Conservation (phyloP, 2,329 filamentous ascomycete genomes). For the Venturiaceae sp. region DNA sequence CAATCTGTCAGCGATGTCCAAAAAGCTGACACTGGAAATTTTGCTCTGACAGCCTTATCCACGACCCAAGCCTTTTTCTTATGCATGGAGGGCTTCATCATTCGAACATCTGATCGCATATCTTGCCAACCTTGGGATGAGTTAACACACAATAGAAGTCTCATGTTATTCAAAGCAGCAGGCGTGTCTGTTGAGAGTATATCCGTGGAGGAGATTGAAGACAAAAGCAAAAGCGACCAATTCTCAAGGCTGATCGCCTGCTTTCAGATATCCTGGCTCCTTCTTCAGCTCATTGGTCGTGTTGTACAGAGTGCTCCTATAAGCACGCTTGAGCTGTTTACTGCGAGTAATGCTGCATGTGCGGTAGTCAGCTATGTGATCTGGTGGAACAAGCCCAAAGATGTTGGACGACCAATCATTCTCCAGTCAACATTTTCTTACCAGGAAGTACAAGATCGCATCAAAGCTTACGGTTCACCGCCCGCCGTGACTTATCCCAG, state of each 20-base stretch:
- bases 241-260: conserved; percentile 11
- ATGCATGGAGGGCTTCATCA: background rate
- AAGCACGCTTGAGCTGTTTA: conserved; percentile 51
- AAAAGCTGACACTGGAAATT: too few relatives aligned
- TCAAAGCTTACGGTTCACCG: too few relatives aligned
- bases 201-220: conserved; percentile 2
- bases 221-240: conserved; percentile 5
- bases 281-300: conserved; percentile 19
- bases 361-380: conserved; percentile 20
- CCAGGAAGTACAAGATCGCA: too few relatives aligned
- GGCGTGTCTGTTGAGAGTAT: background rate
- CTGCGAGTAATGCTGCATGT: conserved; percentile 40
- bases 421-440: background rate
- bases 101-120: background rate
- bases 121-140: too few relatives aligned
- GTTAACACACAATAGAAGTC: too few relatives aligned
- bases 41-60: too few relatives aligned
- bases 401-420: background rate
- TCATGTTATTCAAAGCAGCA: too few relatives aligned
- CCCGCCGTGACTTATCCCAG: too few relatives aligned
- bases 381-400: background rate
- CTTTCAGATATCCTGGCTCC: conserved; percentile 22
- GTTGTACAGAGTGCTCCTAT: conserved; percentile 16
- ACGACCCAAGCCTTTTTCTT: background rate
- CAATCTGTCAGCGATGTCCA: too few relatives aligned